Conservation (phyloP, 495 filamentous ascomycete species). For the Acidomyces sp. region DNA sequence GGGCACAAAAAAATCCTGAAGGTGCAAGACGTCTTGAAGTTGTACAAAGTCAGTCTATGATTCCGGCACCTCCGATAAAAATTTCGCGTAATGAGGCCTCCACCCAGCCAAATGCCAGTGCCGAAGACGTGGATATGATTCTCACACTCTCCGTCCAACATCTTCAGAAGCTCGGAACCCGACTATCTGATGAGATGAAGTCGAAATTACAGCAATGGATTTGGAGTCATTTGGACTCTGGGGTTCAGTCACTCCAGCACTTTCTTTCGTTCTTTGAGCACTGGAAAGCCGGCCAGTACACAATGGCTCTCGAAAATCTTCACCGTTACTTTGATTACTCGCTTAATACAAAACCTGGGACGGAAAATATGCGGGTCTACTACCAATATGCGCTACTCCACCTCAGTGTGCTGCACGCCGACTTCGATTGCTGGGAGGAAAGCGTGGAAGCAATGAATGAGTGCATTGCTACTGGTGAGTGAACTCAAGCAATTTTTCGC, state of each 20-base stretch:
- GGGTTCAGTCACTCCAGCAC: slow-evolving; percentile 14
- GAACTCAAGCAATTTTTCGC: too few relatives aligned
- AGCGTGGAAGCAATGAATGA: slow-evolving; percentile 89
- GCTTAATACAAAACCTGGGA: slow-evolving; percentile 4
- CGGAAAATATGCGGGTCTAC: slow-evolving; percentile 75
- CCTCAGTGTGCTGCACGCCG: slow-evolving; percentile 81
- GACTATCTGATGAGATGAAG: slow-evolving; percentile 5
- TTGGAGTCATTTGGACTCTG: slow-evolving; percentile 3
- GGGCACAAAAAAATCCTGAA: slow-evolving; percentile 38
- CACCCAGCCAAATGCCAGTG: slow-evolving; percentile 1
- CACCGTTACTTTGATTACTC: slow-evolving; percentile 91
- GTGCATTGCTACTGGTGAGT: slow-evolving; percentile 54
- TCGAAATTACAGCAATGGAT: slow-evolving; percentile 8
- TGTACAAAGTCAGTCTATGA: too few relatives aligned
- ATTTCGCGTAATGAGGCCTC: too few relatives aligned
- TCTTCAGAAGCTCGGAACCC: slow-evolving; percentile 16
- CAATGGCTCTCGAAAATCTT: slow-evolving; percentile 75
- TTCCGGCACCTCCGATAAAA: too few relatives aligned
- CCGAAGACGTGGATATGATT: slow-evolving; percentile 11
- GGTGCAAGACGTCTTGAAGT: slow-evolving; percentile 1
- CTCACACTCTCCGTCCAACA: slow-evolving; percentile 10
- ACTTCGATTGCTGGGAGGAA: slow-evolving; percentile 85
- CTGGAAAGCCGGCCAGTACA: slow-evolving; percentile 83
- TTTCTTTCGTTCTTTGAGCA: slow-evolving; percentile 57
- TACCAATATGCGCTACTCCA: slow-evolving; percentile 97